Conservation (phyloP, 2,329 filamentous ascomycete species). For the Arthroderma uncinatum region DNA sequence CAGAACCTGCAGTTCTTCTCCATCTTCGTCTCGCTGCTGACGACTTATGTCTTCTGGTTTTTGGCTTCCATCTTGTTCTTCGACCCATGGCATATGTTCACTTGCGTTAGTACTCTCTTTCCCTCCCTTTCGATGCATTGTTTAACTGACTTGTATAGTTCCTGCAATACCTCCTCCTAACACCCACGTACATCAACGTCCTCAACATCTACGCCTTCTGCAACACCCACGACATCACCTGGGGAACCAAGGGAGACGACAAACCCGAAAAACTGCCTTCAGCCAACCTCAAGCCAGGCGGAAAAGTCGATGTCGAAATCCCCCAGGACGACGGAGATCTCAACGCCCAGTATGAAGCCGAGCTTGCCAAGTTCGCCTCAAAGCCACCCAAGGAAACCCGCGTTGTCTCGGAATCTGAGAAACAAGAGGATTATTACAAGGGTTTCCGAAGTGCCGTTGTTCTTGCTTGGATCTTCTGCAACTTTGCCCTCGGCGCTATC, state of each 20-base stretch:
- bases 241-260: conserved; percentile 97
- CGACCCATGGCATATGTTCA: conserved; percentile 99
- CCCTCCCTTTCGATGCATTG: conserved; percentile 7
- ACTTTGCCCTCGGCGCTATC: conserved; percentile 75
- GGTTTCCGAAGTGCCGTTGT: conserved; percentile 89
- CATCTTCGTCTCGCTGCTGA: conserved; percentile 80
- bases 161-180: conserved; percentile 85
- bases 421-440: conserved; percentile 96
- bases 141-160: conserved; percentile 41
- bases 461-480: conserved; percentile 90
- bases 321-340: conserved; percentile 87
- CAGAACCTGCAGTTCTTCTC: conserved; percentile 85
- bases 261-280: conserved; percentile 83
- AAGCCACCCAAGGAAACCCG: conserved; percentile 62
- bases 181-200: conserved; percentile 94
- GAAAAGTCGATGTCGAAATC: conserved; percentile 81
- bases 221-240: conserved; percentile 95
- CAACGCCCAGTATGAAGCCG: conserved; percentile 86
- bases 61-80: conserved; percentile 87
- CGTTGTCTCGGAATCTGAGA: conserved; percentile 48
- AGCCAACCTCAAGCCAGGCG: conserved; percentile 81
- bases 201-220: conserved; percentile 99
- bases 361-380: conserved; percentile 59
- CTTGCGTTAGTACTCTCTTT: conserved; percentile 40
- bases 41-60: conserved; percentile 88